Evolutionary conservation across 202 grass and related monocot genomes (phyloP).

Genomic region (Cymbopogon flexuosus): DNA sequence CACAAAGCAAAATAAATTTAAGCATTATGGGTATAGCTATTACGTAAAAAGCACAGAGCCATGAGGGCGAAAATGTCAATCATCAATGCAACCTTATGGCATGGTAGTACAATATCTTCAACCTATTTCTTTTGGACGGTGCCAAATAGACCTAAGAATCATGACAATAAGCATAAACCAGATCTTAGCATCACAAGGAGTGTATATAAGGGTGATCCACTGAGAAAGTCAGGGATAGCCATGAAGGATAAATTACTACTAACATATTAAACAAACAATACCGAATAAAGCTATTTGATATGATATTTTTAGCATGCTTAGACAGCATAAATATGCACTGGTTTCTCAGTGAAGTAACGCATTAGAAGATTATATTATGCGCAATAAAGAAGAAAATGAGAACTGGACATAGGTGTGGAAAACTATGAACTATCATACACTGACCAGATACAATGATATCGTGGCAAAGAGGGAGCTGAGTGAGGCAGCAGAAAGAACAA

Average conservation of each 20-base stretch:
- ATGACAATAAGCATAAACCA: slow-evolving; percentile 18
- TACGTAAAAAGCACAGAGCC: neutral
- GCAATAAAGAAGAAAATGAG: neutral
- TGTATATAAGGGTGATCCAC: neutral
- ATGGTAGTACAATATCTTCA: neutral
- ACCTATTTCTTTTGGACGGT: neutral
- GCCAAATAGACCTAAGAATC: slow-evolving; percentile 13
- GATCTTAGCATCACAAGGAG: neutral
- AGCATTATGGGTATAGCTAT: neutral
- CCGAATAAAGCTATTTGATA: neutral
- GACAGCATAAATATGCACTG: neutral
- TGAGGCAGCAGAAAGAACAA: slow-evolving; percentile 46
- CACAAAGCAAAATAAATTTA: neutral
- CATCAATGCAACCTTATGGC: neutral
- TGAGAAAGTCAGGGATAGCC: neutral
- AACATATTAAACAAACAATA: neutral
- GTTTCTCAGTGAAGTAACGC: neutral
- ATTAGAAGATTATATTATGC: neutral
- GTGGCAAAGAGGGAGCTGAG: slow-evolving; percentile 31
- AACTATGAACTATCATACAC: slow-evolving; percentile 39
- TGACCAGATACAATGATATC: slow-evolving; percentile 47
- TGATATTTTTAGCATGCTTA: neutral
- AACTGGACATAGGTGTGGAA: slow-evolving; percentile 7
- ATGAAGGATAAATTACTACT: neutral
- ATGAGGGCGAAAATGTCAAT: neutral